Conservation (phyloP, 2,329 filamentous ascomycete genomes). For the Cordyceps farinosa region DNA sequence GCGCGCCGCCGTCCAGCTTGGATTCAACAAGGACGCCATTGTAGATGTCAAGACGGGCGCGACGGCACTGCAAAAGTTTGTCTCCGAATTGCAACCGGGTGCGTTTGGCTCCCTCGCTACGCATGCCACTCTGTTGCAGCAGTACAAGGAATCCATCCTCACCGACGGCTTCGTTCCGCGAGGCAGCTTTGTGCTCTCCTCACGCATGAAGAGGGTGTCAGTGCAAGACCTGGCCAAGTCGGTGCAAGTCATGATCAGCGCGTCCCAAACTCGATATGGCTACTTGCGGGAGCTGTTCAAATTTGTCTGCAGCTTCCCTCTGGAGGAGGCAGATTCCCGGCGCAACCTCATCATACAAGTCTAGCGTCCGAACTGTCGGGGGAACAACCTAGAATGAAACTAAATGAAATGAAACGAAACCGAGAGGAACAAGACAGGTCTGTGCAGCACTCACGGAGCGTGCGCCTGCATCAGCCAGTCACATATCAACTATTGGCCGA, state of each 20-base stretch:
- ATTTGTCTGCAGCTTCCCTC: constrained; percentile 77
- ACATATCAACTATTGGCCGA: background rate
- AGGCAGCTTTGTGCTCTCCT: constrained; percentile 39
- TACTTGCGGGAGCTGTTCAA: constrained; percentile 81
- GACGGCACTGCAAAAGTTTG: constrained; percentile 66
- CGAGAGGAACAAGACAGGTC: no score
- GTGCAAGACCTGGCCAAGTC: constrained; percentile 78
- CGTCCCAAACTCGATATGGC: constrained; percentile 61
- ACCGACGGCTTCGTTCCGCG: constrained; percentile 59
- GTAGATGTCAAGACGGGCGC: constrained; percentile 43
- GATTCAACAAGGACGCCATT: constrained; percentile 63
- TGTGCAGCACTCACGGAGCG: no score
- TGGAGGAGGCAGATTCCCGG: constrained; percentile 70
- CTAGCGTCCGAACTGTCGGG: constrained; percentile 26
- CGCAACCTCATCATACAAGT: constrained; percentile 62
- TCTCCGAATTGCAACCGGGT: constrained; percentile 69
- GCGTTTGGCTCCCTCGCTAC: constrained; percentile 72
- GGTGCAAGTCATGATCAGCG: constrained; percentile 70
- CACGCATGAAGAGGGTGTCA: constrained; percentile 55
- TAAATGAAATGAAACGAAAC: no score
- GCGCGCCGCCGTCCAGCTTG: constrained; percentile 81
- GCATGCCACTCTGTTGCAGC: constrained; percentile 69
- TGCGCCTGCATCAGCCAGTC: background rate
- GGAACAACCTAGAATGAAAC: background rate
- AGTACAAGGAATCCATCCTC: constrained; percentile 76